A percentile compares a stretch with the other conserved stretches of the same genome.
These are phyloP conservation scores for Cyberlindnera mississippiensis DNA, from an alignment of 805 yeast species.

Conservation along the genomic window DNA sequence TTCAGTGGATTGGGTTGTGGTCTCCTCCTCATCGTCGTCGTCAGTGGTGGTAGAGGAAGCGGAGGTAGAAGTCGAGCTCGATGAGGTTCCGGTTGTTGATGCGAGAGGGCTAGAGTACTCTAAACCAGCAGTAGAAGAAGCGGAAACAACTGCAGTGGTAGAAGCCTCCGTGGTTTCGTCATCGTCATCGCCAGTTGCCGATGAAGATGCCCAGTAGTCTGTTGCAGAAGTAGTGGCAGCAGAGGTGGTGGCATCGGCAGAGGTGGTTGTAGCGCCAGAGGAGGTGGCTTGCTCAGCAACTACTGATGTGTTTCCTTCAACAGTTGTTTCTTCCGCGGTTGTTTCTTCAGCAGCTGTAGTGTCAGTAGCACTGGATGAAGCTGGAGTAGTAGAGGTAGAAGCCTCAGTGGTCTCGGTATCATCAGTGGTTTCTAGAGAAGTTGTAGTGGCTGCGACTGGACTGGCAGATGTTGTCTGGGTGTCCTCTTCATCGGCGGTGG, in stretches of 20 bases:
- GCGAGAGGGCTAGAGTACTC: neutral
- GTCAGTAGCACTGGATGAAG: slow-evolving; percentile 1
- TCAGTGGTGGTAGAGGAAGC: neutral
- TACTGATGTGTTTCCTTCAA: no score
- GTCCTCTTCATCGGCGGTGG: no score
- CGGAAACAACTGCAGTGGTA: neutral
- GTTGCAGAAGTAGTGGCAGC: slow-evolving; percentile 1
- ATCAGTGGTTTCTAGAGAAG: neutral
- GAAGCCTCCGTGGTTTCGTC: slow-evolving; percentile 5
- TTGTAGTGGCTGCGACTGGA: neutral
- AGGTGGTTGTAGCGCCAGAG: neutral
- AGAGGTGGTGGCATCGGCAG: slow-evolving; percentile 1
- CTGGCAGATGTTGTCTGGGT: neutral
- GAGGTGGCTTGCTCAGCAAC: no score
- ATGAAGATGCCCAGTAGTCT: neutral
- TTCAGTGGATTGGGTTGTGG: neutral
- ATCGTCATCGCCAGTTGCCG: slow-evolving; percentile 1
- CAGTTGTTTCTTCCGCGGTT: no score
- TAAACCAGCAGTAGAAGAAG: neutral
- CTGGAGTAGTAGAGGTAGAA: slow-evolving; percentile 1
- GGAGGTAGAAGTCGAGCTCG: neutral
- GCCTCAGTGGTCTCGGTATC: slow-evolving; percentile 1
- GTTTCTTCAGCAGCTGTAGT: neutral
- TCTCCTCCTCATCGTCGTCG: slow-evolving; percentile 1
- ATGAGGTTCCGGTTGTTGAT: neutral